Evolutionary conservation across 495 filamentous ascomycete species (phyloP).

Genomic region (Achaetomiella virescens): DNA sequence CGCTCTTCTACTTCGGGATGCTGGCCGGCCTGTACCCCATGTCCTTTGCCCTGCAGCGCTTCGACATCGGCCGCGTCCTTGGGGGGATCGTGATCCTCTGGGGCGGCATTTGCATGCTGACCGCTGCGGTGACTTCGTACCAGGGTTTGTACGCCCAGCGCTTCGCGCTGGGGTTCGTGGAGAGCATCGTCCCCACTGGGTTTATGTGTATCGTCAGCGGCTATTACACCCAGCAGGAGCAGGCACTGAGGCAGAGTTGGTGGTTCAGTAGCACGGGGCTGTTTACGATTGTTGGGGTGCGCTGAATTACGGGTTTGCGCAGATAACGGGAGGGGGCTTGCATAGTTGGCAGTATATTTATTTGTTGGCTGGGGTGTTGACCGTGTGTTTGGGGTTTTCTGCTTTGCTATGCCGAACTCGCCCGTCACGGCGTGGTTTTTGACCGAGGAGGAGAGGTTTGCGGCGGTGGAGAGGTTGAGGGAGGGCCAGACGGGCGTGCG

Average conservation of each 20-base stretch:
- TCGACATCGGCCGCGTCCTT: constrained; percentile 55
- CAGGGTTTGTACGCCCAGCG: constrained; percentile 55
- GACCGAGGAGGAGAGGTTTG: constrained; percentile 56
- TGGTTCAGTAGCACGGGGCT: constrained; percentile 43
- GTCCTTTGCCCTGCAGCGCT: constrained; percentile 61
- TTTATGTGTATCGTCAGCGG: constrained; percentile 48
- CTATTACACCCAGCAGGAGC: constrained; percentile 52
- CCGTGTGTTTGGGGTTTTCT: constrained; percentile 38
- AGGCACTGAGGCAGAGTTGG: constrained; percentile 36
- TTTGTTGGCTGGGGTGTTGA: constrained; percentile 65
- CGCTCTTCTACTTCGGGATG: constrained; percentile 76
- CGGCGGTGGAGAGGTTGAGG: constrained; percentile 62
- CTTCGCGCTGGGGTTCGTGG: constrained; percentile 64
- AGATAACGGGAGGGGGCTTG: constrained; percentile 51
- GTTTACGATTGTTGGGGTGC: constrained; percentile 46
- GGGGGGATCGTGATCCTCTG: constrained; percentile 60
- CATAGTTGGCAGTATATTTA: constrained; percentile 60
- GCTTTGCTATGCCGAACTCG: constrained; percentile 65
- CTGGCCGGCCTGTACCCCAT: constrained; percentile 66
- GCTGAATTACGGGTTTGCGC: constrained; percentile 53
- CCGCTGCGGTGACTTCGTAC: constrained; percentile 58
- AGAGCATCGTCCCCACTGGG: constrained; percentile 43
- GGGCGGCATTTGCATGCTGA: constrained; percentile 61
- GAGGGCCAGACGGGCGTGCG: constrained; percentile 56
- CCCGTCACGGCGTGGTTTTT: constrained; percentile 68